These are phyloP conservation scores for Fremontodendron californicum DNA, from an alignment of 345 rosid species.

Conservation along the genomic window DNA sequence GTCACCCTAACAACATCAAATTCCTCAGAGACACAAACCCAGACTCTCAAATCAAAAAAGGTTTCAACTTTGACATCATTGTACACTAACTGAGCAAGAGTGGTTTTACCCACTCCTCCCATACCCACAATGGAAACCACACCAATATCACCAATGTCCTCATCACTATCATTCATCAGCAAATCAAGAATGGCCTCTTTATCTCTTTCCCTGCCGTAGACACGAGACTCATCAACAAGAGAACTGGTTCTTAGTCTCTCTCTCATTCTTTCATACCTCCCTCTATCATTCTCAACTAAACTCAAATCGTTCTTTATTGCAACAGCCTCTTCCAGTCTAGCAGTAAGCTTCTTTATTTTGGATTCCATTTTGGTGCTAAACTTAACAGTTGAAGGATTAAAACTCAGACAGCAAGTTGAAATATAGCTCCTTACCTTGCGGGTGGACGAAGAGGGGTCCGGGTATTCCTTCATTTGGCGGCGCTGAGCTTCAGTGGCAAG, in stretches of 20 bases:
- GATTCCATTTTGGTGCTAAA: not conserved
- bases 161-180: constrained; percentile 10
- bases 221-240: constrained; percentile 7
- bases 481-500: constrained; percentile 9
- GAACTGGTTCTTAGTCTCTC: constrained; percentile 10
- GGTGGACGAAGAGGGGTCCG: not conserved
- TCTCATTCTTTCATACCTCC: not conserved
- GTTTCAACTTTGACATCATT: constrained; percentile 1
- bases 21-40: constrained; percentile 22
- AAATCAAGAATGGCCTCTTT: constrained; percentile 7
- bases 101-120: constrained; percentile 28
- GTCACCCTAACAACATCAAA: constrained; percentile 15
- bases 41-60: not conserved
- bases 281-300: not conserved
- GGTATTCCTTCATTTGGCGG: not conserved
- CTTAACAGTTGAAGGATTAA: not conserved
- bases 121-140: constrained; percentile 28
- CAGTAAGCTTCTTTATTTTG: not conserved
- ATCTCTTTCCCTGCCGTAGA: constrained; percentile 31
- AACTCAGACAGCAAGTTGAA: not conserved
- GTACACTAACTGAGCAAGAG: constrained; percentile 19
- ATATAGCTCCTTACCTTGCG: not conserved
- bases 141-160: not conserved
- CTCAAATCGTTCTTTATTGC: not conserved
- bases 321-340: constrained; percentile 6